These are phyloP conservation scores for Neurospora tetraspora DNA, from an alignment of 495 filamentous ascomycete genomes.

Conservation along the genomic window DNA sequence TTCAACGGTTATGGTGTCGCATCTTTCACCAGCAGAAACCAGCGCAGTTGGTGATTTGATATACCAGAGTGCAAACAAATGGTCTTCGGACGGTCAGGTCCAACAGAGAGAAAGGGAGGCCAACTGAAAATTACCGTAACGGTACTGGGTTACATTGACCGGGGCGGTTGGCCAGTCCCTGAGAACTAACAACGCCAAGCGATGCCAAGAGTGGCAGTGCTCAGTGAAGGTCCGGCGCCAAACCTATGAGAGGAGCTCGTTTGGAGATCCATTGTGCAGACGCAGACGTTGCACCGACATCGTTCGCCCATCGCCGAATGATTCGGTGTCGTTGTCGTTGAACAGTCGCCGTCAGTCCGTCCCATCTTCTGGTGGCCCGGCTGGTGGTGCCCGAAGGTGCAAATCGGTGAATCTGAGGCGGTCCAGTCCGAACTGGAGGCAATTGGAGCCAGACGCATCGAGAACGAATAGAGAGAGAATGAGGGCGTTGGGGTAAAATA, in stretches of 20 bases:
- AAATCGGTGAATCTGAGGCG: background rate
- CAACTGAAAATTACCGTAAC: background rate
- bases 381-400: background rate
- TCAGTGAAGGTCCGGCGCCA: background rate
- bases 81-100: background rate
- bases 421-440: background rate
- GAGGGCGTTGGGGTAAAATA: background rate
- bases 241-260: background rate
- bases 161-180: background rate
- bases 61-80: background rate
- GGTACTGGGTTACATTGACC: background rate
- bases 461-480: background rate
- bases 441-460: background rate
- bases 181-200: background rate
- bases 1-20: background rate
- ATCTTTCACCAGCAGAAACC: background rate
- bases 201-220: background rate
- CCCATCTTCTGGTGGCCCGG: background rate
- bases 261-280: background rate
- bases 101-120: background rate
- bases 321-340: background rate
- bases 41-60: background rate
- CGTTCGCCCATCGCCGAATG: background rate
- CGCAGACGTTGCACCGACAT: background rate
- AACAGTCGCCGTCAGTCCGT: background rate